Evolutionary conservation across 768 basidiomycete genomes (phyloP).

Genomic region (Calocybe gangraenosa): DNA sequence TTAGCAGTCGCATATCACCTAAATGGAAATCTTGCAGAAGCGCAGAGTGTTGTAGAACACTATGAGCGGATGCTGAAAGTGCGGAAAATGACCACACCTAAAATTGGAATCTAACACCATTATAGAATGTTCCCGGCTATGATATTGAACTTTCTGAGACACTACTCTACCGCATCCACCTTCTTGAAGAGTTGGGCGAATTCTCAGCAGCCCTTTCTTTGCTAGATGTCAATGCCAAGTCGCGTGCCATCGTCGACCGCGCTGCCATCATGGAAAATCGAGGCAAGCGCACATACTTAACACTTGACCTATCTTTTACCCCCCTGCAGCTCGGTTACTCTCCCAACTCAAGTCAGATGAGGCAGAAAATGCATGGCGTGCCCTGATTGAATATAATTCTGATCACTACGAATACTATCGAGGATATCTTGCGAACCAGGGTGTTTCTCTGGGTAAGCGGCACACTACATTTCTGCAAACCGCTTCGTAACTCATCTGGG

Average conservation of each 20-base stretch:
- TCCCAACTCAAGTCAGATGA: slow-evolving; percentile 60
- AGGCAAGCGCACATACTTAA: slow-evolving; percentile 37
- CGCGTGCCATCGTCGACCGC: slow-evolving; percentile 65
- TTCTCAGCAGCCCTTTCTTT: slow-evolving; percentile 54
- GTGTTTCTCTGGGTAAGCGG: slow-evolving; percentile 58
- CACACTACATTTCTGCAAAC: background rate
- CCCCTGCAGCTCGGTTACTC: slow-evolving; percentile 66
- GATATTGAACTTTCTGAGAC: slow-evolving; percentile 85
- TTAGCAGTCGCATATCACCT: slow-evolving; percentile 88
- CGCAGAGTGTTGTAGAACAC: slow-evolving; percentile 67
- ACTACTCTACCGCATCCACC: slow-evolving; percentile 67
- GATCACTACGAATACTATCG: slow-evolving; percentile 80
- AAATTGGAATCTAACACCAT: background rate
- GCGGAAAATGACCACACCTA: slow-evolving; percentile 12
- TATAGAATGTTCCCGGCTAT: slow-evolving; percentile 68
- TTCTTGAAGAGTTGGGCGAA: slow-evolving; percentile 73
- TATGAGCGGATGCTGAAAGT: slow-evolving; percentile 75
- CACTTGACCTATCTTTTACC: background rate
- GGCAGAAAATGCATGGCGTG: slow-evolving; percentile 78
- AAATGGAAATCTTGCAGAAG: slow-evolving; percentile 66
- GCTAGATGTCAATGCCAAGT: slow-evolving; percentile 62
- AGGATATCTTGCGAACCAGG: slow-evolving; percentile 64
- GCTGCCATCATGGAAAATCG: slow-evolving; percentile 62
- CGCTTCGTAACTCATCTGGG: slow-evolving; percentile 18
- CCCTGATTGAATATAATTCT: slow-evolving; percentile 80